These are phyloP conservation scores for Ensete ventricosum DNA, from an alignment of 176 grass and related monocot genomes.

Conservation along the genomic window DNA sequence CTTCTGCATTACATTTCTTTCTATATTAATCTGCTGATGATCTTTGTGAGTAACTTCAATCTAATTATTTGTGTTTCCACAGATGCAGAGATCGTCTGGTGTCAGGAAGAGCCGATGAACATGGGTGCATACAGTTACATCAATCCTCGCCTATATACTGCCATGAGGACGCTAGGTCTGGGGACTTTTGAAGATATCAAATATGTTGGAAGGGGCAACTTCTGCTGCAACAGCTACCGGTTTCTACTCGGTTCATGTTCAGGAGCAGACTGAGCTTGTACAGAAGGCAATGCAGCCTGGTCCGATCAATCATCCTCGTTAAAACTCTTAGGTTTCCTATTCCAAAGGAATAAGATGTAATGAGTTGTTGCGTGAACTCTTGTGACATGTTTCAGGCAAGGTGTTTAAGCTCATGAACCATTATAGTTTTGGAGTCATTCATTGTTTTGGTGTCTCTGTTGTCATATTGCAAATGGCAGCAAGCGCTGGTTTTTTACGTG, in stretches of 20 bases:
- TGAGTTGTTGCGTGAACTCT: background rate
- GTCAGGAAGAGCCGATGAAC: constrained; percentile 26
- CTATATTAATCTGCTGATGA: background rate
- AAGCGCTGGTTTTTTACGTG: background rate
- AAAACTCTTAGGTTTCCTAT: background rate
- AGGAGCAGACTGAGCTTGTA: constrained; percentile 18
- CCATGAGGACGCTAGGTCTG: constrained; percentile 4
- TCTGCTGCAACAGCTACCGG: constrained; percentile 22
- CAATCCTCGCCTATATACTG: constrained; percentile 12
- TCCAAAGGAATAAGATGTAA: background rate
- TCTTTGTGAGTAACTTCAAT: background rate
- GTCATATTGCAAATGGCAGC: background rate
- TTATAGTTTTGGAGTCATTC: background rate
- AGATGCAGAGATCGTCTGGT: constrained; percentile 25
- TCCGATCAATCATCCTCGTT: background rate
- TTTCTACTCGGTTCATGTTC: constrained; percentile 19
- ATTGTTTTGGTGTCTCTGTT: background rate
- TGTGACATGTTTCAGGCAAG: background rate
- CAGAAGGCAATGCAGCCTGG: constrained; percentile 20
- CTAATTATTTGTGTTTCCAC: background rate
- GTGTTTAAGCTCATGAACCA: background rate
- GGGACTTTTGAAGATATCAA: constrained; percentile 17
- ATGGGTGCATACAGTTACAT: constrained; percentile 22
- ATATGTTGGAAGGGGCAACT: constrained; percentile 20
- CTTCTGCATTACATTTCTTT: no score